Conservation (phyloP, 805 yeast species). For the Spathaspora boniae region DNA sequence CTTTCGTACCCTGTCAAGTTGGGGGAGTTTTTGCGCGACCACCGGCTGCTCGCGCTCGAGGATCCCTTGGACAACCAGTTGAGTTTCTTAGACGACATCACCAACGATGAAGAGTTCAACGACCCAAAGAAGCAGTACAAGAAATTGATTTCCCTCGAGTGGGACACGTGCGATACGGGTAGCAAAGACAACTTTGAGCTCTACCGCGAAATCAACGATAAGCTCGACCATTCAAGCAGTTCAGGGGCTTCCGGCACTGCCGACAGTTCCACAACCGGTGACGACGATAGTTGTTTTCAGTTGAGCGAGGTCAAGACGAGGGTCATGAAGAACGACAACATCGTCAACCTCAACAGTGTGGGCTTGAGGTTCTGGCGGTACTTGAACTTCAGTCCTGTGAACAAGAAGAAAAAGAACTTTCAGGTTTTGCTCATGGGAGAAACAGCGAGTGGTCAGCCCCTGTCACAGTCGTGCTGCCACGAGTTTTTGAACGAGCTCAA, state of each 20-base stretch:
- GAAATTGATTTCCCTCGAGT: conserved; percentile 24
- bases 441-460: conserved; percentile 17
- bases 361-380: conserved; percentile 55
- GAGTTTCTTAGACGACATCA: conserved; percentile 36
- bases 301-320: conserved; percentile 25
- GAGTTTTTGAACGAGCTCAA: conserved; percentile 42
- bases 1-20: conserved; percentile 28
- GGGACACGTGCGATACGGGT: conserved; percentile 30
- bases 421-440: conserved; percentile 48
- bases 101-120: conserved; percentile 28
- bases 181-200: conserved; percentile 16
- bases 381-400: conserved; percentile 54
- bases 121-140: conserved; percentile 22
- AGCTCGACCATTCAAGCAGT: too few species aligned
- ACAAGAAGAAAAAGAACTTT: conserved; percentile 48
- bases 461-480: conserved; percentile 18
- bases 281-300: conserved; percentile 21
- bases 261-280: conserved; percentile 7
- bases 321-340: conserved; percentile 35
- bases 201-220: conserved; percentile 19
- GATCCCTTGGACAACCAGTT: conserved; percentile 27
- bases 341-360: conserved; percentile 42
- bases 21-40: conserved; percentile 31
- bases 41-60: conserved; percentile 13
- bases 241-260: too few species aligned